Evolutionary conservation across 1,139 yeast species (phyloP), one percentile per base, ranked within the genome.

Genomic region (Debaryomycetaceae sp.): DNA sequence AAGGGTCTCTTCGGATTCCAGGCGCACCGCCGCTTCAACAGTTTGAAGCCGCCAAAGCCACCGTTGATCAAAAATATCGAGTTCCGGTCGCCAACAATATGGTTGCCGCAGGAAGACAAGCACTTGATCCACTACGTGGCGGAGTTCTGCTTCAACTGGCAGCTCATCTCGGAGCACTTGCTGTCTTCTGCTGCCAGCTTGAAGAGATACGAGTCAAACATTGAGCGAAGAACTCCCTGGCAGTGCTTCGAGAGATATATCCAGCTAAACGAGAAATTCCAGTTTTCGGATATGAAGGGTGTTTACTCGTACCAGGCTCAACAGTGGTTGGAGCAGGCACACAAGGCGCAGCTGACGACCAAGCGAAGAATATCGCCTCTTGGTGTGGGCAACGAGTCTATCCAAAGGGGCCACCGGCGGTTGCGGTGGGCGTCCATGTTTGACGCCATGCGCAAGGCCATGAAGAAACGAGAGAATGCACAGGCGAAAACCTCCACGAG

Each of bases 191-290:
- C 88, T 2, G 75, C 84, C 0, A 64, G 69, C 22, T 47, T 67
- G 37, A 66, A 69, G 48, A 76, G 81, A 11, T 85, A 85, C 51
- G 75, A 79, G 25, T 83, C 97, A 0, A 88, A 84, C 43, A 85
- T 88, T 36, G 97, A 91, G 54, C 72, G 97, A 45, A 72, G 98
- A 48, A 91, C 97, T 0, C 94, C 98, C 0, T 91, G 98, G 98
- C 97, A 89, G 52, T 91, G 97, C 52, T 91, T 91, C 62, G 98
- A 91, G 55, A 66, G 98, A 41, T 91, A 93, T 65, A 83, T 88
- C 39, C 98, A 91, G 57, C 66, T 93, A 40, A 88, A 86, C 46
- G 96, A 91, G 36, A 79, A 79, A 39, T 88, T 86, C 46, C 93
- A 84, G 40, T 75, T 85, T 37, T 66, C 78, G 16, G 97, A 91